These are phyloP conservation scores for Orbilia oligospora DNA, from an alignment of 2,329 filamentous ascomycete species.

Conservation along the genomic window DNA sequence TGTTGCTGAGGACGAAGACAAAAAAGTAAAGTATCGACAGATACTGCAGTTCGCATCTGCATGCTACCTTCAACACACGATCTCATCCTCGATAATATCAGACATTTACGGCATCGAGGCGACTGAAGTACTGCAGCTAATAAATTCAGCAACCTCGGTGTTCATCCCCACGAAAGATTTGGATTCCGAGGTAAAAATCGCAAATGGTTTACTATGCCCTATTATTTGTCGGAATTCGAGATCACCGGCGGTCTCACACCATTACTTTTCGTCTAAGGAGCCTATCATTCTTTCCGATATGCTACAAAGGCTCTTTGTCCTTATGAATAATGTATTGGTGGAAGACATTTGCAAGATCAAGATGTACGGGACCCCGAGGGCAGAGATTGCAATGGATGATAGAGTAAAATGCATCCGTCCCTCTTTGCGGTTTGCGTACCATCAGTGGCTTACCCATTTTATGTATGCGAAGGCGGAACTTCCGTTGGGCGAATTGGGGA, in stretches of 20 bases:
- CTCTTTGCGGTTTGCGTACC: not conserved
- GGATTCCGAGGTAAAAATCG: not conserved
- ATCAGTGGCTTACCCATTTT: not conserved
- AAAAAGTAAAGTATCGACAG: not conserved
- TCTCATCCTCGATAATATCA: not conserved
- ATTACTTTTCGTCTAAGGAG: not conserved
- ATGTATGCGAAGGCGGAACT: not conserved
- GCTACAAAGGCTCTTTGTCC: not conserved
- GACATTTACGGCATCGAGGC: not conserved
- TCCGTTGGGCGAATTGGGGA: not conserved
- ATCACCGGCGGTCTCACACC: not conserved
- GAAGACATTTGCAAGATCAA: constrained; percentile 18
- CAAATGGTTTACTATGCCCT: not conserved
- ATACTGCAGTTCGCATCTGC: not conserved
- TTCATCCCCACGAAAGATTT: not conserved
- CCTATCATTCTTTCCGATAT: not conserved
- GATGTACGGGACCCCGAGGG: not conserved
- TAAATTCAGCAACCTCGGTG: not conserved
- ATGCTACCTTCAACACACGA: too few species aligned
- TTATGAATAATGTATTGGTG: not conserved
- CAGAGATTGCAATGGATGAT: not conserved
- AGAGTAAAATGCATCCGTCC: not conserved
- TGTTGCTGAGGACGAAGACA: not conserved
- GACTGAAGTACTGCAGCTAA: not conserved
- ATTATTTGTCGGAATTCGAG: not conserved